Base-by-base conservation (phyloP, 495 filamentous ascomycete genomes). In the Aspergillus bertholletiae region DNA sequence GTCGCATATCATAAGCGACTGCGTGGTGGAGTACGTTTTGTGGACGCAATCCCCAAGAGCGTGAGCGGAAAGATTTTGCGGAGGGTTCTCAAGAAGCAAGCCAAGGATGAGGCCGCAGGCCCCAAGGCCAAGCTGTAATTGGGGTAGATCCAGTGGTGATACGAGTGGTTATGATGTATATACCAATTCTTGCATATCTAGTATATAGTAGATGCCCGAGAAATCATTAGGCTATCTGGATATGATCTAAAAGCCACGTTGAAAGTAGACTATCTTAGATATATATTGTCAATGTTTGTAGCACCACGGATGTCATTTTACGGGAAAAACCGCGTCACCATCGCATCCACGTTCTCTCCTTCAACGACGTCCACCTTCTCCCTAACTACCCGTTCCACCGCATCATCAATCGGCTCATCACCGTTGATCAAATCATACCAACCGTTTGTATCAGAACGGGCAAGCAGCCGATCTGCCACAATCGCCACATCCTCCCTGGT, bases 51-150 rank as follows among this genome's bases (percentile, higher is more conserved):
- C 8, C 93, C 93, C 24, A 96, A 94, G 80, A 93, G 85, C 54
- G 80, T 80, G 0, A 86, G 84, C 65, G 93, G 93, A 1, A 97
- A 97, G 81, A 91, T 97, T 48, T 67, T 97, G 61, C 85, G 92
- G 57, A 78, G 90, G 40, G 52, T 93, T 35, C 64, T 87, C 61
- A 83, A 83, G 62, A 69, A 77, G 43, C 65, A 69, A 60, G 82
- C 82, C 40, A 72, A 74, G 65, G 81, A 80, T 37, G 65, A 67
- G 51, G 58, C 58, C 35, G 58, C 73, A 17, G 58, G 56, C 26
- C 63, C 63, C 9, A 75, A 71, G 63, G 75, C 75, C 18, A 78
- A 77, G 62, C 60, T 78, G 45, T 78, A 65, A 59, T 55, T 49
- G 13, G n/a, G 1, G 18, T 40, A 40, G 8, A 40, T 9, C 7